A percentile compares a stretch with the other conserved stretches of the same genome.
Conservation (phyloP, 495 filamentous ascomycete species). For the Lasiosphaeria ovina region DNA sequence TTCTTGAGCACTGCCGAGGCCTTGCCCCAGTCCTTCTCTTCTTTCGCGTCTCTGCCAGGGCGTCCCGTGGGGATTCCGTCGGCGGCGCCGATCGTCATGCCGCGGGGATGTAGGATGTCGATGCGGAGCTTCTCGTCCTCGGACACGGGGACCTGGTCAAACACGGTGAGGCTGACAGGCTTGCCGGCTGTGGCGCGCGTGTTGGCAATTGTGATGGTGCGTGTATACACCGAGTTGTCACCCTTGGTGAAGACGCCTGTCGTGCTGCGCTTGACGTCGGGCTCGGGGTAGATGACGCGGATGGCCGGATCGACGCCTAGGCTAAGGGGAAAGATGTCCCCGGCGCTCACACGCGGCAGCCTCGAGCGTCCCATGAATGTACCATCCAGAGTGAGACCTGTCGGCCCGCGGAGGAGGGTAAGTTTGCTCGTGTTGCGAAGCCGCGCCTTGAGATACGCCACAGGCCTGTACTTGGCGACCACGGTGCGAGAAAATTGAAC, state of each 20-base stretch:
- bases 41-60: slow-evolving; percentile 24
- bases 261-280: slow-evolving; percentile 53
- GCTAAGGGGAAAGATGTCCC: slow-evolving; percentile 58
- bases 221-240: slow-evolving; percentile 56
- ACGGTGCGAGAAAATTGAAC: slow-evolving; percentile 53
- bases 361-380: slow-evolving; percentile 62
- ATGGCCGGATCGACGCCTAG: slow-evolving; percentile 67
- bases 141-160: slow-evolving; percentile 67
- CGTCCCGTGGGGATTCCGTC: slow-evolving; percentile 7
- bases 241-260: slow-evolving; percentile 57
- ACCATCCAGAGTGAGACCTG: slow-evolving; percentile 66
- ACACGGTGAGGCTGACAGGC: slow-evolving; percentile 53
- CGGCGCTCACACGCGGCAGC: slow-evolving; percentile 57
- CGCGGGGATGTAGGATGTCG: slow-evolving; percentile 51
- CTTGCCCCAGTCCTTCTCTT: slow-evolving; percentile 44
- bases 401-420: slow-evolving; percentile 58
- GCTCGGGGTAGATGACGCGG: slow-evolving; percentile 60
- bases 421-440: slow-evolving; percentile 58
- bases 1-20: slow-evolving; percentile 52
- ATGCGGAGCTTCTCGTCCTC: slow-evolving; percentile 63
- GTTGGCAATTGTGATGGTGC: slow-evolving; percentile 58
- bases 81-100: slow-evolving; percentile 46
- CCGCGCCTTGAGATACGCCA: slow-evolving; percentile 64
- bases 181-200: slow-evolving; percentile 46
- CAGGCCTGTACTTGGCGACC: slow-evolving; percentile 64